Conservation (phyloP, 78 protist species). For the Dictyostelium capitatum region DNA sequence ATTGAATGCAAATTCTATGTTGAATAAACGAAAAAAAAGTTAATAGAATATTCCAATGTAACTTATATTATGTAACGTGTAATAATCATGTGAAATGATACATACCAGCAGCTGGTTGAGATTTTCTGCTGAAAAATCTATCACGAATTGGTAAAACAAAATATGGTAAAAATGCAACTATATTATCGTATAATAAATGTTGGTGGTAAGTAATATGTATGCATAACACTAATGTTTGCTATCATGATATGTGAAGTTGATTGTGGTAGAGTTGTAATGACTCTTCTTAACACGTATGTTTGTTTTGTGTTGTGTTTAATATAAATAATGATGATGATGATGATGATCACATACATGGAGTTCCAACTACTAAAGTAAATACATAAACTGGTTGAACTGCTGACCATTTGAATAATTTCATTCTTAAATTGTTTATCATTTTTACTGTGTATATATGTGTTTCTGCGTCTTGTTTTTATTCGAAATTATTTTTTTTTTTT, state of each 20-base stretch:
- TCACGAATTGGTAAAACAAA: slow-evolving; percentile 22
- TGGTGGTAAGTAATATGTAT: too few species aligned
- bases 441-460: neutral
- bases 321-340: neutral
- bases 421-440: slow-evolving; percentile 1
- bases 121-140: neutral
- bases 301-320: neutral
- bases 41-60: too few species aligned
- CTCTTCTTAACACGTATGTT: too few species aligned
- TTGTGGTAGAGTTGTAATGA: neutral
- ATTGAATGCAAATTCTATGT: neutral
- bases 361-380: neutral
- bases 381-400: neutral
- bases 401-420: slow-evolving; percentile 1
- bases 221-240: neutral
- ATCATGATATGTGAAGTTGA: neutral
- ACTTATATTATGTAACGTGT: too few species aligned
- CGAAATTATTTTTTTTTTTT: too few species aligned
- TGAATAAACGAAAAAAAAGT: neutral
- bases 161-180: slow-evolving; percentile 18
- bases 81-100: too few species aligned
- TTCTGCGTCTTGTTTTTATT: too few species aligned
- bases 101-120: slow-evolving; percentile 23
- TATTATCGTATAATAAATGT: neutral
- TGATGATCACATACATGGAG: neutral